Evolutionary conservation across 768 basidiomycete genomes (phyloP), one percentile per base, ranked within the genome.

Genomic region (Cyathus striatus): DNA sequence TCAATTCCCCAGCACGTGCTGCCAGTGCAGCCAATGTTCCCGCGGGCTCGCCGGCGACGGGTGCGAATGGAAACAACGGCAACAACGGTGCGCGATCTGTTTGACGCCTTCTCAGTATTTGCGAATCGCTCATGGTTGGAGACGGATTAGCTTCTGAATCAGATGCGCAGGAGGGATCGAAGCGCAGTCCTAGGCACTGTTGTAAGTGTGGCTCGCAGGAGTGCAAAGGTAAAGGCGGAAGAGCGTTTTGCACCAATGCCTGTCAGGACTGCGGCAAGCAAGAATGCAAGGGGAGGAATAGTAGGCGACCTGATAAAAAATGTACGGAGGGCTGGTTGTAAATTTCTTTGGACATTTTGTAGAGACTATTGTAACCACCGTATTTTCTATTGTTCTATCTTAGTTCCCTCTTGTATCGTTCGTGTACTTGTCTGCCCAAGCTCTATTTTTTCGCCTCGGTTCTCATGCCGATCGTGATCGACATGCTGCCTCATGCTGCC

Each of bases 241-340:
- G 86, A 27, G 66, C 68, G 34, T 88, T 86, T 56, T 90, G 87
- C 56, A 67, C 65, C 51, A 88, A 81, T 57, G 66, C 78, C 32
- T 90, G 87, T 49, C 83, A 86, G 64, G 87, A 90, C 60, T 90
- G 88, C 57, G 84, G 85, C n/a, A 83, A 83, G 66, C 51, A 83
- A 49, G 82, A 85, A 13, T 90, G 87, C 54, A 80, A 73, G 52
- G 87, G 87, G 20, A 69, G 87, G 61, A 89, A 86, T 54, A 85
- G 81, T 54, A 72, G 86, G 57, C 66, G 84, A 37, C 87, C 88
- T 5, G 86, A 88, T 54, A 83, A 85, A 60, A 74, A 70, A 45
- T 90, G 87, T 51, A 66, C 69, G 3, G 83, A 88, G 45, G 72
- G 70, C 12, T 73, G 72, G 72, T 49, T 52, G 14, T 66, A 51